Base-by-base conservation (phyloP, 306 rosid genomes). In the Quercus dentata region DNA sequence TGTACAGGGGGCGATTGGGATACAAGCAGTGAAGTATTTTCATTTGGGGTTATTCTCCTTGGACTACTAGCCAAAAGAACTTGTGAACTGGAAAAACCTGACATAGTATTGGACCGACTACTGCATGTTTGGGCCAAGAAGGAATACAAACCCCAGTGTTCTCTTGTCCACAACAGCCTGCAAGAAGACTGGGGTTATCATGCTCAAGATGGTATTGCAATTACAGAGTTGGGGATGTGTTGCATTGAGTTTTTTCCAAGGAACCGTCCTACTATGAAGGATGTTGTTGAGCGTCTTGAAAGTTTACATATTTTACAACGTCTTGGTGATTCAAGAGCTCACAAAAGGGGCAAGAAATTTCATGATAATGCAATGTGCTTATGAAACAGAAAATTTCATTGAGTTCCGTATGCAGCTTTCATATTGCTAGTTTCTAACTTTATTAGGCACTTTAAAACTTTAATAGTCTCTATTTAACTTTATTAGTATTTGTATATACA, bases 51-150 rank as follows among this genome's bases (percentile, higher is more conserved):
- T 5, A 76, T 89, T 77, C 86, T 91, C 33, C 83, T 89, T 74
- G 89, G 88, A 73, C 81, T 91, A 21, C 30, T 86, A 62, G 72
- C 97, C 52, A 86, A 83, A 73, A 89, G 84, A 76, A 56, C n/a
- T 59, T 71, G 74, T 31, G 74, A 74, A n/a, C 46, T 14, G 28
- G 74, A 21, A n/a, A 81, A 74, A 76, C 58, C 68, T 44, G 27
- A 58, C 23, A 27, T 28, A 65, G 38, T 68, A 19, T 27, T 76
- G 73, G 85, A 89, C 12, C 33, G 3, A 57, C 56, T 85, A n/a
- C 28, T 89, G 6, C 86, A 88, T 10, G 75, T 75, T 85, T 90
- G 97, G 94, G 94, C 92, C 51, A 92, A 90, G 72, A 88, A 71
- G 6, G 89, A 85, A 73, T 89, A 85, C 80, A 86, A 46, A 33